Percentiles rank a stretch among this genome's conserved stretches.
These are phyloP conservation scores for Vigna unguiculata DNA, from an alignment of 306 rosid genomes.

Conservation along the genomic window DNA sequence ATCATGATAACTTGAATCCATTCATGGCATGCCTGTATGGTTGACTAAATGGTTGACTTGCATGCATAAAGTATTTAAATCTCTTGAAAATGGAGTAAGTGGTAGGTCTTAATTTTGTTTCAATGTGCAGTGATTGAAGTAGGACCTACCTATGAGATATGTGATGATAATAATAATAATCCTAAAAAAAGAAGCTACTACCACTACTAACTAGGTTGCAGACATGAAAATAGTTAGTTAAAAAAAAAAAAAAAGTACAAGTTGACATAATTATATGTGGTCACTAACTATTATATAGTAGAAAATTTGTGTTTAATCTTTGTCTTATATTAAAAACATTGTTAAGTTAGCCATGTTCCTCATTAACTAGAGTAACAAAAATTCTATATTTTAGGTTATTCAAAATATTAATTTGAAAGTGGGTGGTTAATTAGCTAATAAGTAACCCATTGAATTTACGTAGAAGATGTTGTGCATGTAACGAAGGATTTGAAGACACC, in stretches of 20 bases:
- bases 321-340: no score
- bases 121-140: not conserved
- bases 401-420: no score
- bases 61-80: not conserved
- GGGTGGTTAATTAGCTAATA: no score
- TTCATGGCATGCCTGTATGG: constrained; percentile 23
- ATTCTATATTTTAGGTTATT: no score
- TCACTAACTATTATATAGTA: no score
- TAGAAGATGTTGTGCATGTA: not conserved
- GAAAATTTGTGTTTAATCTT: no score
- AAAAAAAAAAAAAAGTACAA: not conserved
- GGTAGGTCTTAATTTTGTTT: not conserved
- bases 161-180: constrained; percentile 4
- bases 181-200: not conserved
- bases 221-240: not conserved
- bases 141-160: constrained; percentile 2
- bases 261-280: no score
- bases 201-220: not conserved
- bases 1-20: not conserved
- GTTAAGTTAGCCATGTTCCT: no score
- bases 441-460: not conserved
- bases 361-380: no score
- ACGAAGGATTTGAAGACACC: not conserved
- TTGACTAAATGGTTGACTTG: constrained; percentile 30
- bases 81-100: not conserved